Percentiles rank a stretch among this genome's conserved stretches.
Evolutionary conservation across 495 filamentous ascomycete species (phyloP).

Genomic region (Annulohypoxylon maeteangense): DNA sequence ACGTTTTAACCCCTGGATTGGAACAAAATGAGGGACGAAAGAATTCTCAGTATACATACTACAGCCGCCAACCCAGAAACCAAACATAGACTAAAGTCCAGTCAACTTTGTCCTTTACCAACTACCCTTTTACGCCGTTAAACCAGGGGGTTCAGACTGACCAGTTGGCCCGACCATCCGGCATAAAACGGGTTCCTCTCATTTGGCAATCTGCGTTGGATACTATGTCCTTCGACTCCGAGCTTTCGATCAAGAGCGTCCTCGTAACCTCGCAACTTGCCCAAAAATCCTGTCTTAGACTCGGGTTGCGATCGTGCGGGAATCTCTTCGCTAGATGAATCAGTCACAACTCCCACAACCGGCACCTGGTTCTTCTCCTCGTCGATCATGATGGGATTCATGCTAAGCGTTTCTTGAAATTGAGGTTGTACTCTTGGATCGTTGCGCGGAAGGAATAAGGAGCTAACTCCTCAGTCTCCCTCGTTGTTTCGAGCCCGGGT

Average conservation of each 20-base stretch:
- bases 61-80: constrained; percentile 61
- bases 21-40: not conserved
- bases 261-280: constrained; percentile 54
- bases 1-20: not conserved
- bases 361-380: constrained; percentile 22
- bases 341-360: constrained; percentile 5
- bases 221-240: constrained; percentile 64
- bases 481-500: not conserved
- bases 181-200: constrained; percentile 53
- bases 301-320: not conserved
- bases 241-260: constrained; percentile 62
- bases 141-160: constrained; percentile 37
- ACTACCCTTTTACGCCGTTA: not conserved
- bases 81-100: constrained; percentile 24
- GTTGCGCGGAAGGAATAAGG: not conserved
- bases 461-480: not conserved
- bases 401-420: not conserved
- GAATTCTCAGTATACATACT: constrained; percentile 26
- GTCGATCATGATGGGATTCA: constrained; percentile 17
- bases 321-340: constrained; percentile 29
- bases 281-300: constrained; percentile 16
- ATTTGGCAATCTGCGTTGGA: constrained; percentile 63
- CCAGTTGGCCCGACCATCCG: constrained; percentile 45
- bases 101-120: not conserved
- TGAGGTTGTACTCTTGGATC: not conserved